Conservation (phyloP, 345 rosid species). For the Cardamine chenopodiifolia region DNA sequence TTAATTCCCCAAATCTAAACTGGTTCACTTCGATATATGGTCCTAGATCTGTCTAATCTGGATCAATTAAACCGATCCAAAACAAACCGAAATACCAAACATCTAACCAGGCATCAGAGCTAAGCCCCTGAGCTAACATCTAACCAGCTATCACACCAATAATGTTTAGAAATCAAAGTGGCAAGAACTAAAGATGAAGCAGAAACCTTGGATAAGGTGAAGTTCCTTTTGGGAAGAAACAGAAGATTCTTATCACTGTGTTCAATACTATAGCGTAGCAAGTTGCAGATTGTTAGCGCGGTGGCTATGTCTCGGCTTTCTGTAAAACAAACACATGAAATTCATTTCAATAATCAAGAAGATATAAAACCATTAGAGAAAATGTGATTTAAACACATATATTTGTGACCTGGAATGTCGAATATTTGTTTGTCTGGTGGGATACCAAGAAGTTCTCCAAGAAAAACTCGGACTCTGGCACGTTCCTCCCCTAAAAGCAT, state of each 20-base stretch:
- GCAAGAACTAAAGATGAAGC: constrained; percentile 14
- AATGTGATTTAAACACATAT: background rate
- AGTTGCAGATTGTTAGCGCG: constrained; percentile 51
- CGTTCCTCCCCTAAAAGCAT: constrained; percentile 61
- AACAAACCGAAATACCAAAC: background rate
- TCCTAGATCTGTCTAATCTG: background rate
- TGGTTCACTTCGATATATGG: background rate
- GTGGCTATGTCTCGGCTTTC: constrained; percentile 58
- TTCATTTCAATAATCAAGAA: constrained; percentile 14
- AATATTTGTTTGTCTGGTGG: constrained; percentile 73
- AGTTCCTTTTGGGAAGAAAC: constrained; percentile 44
- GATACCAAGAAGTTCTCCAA: constrained; percentile 75
- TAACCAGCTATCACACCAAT: constrained; percentile 2
- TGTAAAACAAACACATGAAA: constrained; percentile 45
- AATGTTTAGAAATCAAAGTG: constrained; percentile 12
- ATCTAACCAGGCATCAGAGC: background rate
- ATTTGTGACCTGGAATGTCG: constrained; percentile 71
- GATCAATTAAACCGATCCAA: background rate
- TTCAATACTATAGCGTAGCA: constrained; percentile 77
- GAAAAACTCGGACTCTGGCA: constrained; percentile 50
- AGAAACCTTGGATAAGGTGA: constrained; percentile 48
- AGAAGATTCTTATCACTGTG: constrained; percentile 71
- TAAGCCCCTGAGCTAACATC: background rate
- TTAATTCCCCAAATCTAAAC: constrained; percentile 2
- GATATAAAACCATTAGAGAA: background rate